phyloP scores from a whole-genome alignment of 257 asterid species.

The Catharanthus roseus region DNA sequence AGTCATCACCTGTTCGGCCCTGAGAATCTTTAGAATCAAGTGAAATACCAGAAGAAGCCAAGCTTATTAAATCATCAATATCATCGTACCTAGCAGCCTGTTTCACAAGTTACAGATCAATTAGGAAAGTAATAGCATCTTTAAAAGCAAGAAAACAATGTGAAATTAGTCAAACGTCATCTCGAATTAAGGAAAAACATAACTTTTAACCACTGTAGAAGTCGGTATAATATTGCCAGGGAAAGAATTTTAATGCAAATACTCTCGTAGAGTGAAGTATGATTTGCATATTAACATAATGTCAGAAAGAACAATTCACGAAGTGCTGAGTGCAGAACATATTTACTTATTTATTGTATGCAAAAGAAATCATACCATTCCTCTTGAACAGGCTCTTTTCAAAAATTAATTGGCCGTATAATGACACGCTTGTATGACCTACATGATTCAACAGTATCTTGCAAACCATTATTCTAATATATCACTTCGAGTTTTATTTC shows the following conservation, averaged over 20 bases:
- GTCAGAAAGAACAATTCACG: background rate
- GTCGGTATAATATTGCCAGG: background rate
- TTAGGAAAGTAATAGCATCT: background rate
- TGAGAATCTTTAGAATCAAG: conserved; percentile 68
- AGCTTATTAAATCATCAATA: conserved; percentile 51
- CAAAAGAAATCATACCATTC: background rate
- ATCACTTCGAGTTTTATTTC: background rate
- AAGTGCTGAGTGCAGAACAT: background rate
- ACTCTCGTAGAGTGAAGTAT: background rate
- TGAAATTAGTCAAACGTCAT: background rate
- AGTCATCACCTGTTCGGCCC: conserved; percentile 66
- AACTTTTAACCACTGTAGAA: background rate
- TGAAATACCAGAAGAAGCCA: conserved; percentile 57
- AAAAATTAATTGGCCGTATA: background rate
- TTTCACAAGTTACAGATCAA: conserved; percentile 10
- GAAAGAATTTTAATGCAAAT: background rate
- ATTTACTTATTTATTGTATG: background rate
- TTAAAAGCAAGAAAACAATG: conserved; percentile 8
- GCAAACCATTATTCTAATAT: background rate
- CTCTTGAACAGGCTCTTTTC: background rate
- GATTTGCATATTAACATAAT: background rate
- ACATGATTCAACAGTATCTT: background rate
- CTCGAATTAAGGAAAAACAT: background rate
- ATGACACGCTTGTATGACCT: background rate
- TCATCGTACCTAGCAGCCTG: conserved; percentile 89